These are phyloP conservation scores for Xylaria longipes DNA, from an alignment of 495 filamentous ascomycete species.

Conservation along the genomic window DNA sequence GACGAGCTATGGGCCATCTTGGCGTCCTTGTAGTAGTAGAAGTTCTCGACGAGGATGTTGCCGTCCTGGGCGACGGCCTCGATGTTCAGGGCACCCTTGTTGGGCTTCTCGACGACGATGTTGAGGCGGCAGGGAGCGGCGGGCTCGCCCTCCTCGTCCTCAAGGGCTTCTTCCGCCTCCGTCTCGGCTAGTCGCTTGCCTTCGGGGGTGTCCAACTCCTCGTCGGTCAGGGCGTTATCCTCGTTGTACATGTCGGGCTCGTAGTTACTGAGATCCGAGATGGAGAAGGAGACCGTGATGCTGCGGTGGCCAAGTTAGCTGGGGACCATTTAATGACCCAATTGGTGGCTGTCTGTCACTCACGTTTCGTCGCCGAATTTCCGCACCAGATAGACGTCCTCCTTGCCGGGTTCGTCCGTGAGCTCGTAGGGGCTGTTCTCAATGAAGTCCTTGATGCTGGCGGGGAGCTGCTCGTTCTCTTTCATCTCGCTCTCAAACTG, in stretches of 20 bases:
- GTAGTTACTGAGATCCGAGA: slow-evolving; percentile 83
- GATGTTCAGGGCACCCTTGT: slow-evolving; percentile 79
- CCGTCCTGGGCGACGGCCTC: slow-evolving; percentile 89
- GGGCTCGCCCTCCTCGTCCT: slow-evolving; percentile 57
- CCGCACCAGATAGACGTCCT: slow-evolving; percentile 84
- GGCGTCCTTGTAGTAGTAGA: slow-evolving; percentile 81
- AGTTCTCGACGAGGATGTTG: slow-evolving; percentile 85
- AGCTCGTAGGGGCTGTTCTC: slow-evolving; percentile 75
- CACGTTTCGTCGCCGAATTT: slow-evolving; percentile 89
- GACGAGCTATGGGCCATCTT: slow-evolving; percentile 65
- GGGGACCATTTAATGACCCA: not conserved
- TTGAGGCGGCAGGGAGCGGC: slow-evolving; percentile 84
- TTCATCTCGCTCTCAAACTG: slow-evolving; percentile 66
- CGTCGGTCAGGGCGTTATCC: slow-evolving; percentile 61
- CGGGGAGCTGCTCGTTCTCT: slow-evolving; percentile 63
- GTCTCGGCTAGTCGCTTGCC: slow-evolving; percentile 49
- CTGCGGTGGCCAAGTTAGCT: slow-evolving; percentile 52
- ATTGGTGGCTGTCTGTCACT: slow-evolving; percentile 37
- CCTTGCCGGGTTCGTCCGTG: slow-evolving; percentile 77
- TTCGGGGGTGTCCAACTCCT: slow-evolving; percentile 64
- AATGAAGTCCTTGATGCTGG: slow-evolving; percentile 73
- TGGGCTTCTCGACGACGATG: slow-evolving; percentile 84
- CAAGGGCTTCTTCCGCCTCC: slow-evolving; percentile 54
- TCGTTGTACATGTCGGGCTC: slow-evolving; percentile 59
- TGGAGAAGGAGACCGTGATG: slow-evolving; percentile 91